Base-by-base conservation (phyloP, 2,329 filamentous ascomycete species). In the Xenosphaeropsis pyriputrescens region DNA sequence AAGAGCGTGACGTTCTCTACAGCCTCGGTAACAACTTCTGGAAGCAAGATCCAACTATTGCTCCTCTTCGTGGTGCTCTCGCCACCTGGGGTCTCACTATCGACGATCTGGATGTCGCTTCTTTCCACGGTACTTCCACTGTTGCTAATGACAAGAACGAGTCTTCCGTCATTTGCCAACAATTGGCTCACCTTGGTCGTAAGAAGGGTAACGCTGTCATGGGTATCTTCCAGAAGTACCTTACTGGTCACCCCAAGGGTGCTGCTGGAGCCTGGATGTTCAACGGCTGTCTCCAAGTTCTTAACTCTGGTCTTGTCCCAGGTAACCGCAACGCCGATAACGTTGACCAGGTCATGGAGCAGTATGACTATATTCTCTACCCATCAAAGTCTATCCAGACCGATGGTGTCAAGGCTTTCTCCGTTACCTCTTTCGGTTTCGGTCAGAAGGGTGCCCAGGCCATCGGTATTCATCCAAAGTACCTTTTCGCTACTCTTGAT, bases 141-240 rank as follows among this genome's bases (percentile, higher is more conserved):
- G 86, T 93, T 57, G 91, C 91, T 50, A 98, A 98, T 61, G 91
- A 98, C 69, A 96, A 96, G 79, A 98, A 98, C 63, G 91, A 98
- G 61, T 96, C 91, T 14, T 88, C 88, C 38, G 91, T 95, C 54
- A 82, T 98, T 51, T 95, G 89, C 69, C 78, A 95, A 60, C 93
- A 98, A 64, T 76, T 98, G 61, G 79, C 79, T 50, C 93, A 98
- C 57, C 79, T 98, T 38, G 91, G 91, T 47, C 84, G 91, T 51
- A 81, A 79, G 63, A 95, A 95, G 77, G 91, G 93, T 54, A 98
- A 98, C 55, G 88, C 91, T 22, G 70, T 98, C 12, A 64, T 96
- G 47, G 91, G 88, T 67, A 88, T 98, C 58, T 98, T 96, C 82
- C 91, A 98, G 65, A 98, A 98, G 65, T 96, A 93, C 61, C 78